A percentile compares a stretch with the other conserved stretches of the same genome.
Conservation (phyloP, 225 moss, liverwort and hornwort genomes). For the Marchantia paleacea region DNA sequence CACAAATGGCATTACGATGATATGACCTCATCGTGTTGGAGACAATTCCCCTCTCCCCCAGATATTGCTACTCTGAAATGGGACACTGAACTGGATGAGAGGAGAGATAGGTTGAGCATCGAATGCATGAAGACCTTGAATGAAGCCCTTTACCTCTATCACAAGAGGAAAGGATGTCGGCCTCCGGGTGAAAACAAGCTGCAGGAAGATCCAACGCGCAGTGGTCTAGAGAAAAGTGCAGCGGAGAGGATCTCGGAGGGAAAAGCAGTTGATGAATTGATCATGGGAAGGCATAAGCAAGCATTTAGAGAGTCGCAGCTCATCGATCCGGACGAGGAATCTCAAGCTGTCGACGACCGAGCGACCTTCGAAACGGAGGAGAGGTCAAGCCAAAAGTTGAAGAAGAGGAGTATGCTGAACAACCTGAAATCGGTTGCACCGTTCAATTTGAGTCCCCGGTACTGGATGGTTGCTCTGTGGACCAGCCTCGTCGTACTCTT, state of each 20-base stretch:
- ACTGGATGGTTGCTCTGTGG: slow-evolving; percentile 69
- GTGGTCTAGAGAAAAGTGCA: neutral
- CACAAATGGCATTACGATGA: slow-evolving; percentile 77
- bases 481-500: slow-evolving; percentile 28
- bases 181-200: neutral
- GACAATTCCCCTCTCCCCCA: slow-evolving; percentile 69
- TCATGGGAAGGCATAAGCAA: slow-evolving; percentile 10
- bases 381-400: neutral
- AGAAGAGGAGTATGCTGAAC: neutral
- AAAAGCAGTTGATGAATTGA: neutral
- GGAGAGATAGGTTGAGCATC: slow-evolving; percentile 69
- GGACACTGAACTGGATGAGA: slow-evolving; percentile 10
- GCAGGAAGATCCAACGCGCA: neutral
- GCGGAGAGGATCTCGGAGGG: neutral
- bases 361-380: neutral
- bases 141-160: slow-evolving; percentile 68
- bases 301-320: slow-evolving; percentile 2
- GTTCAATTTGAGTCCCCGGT: slow-evolving; percentile 30
- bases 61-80: slow-evolving; percentile 34
- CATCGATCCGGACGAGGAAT: neutral
- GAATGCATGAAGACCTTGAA: slow-evolving; percentile 79
- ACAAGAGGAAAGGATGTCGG: slow-evolving; percentile 62
- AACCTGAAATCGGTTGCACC: slow-evolving; percentile 11
- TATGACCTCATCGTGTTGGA: slow-evolving; percentile 82
- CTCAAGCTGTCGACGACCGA: neutral